Evolutionary conservation across 2,329 filamentous ascomycete species (phyloP), one percentile per base, ranked within the genome.

Genomic region (Madurella mycetomatis): DNA sequence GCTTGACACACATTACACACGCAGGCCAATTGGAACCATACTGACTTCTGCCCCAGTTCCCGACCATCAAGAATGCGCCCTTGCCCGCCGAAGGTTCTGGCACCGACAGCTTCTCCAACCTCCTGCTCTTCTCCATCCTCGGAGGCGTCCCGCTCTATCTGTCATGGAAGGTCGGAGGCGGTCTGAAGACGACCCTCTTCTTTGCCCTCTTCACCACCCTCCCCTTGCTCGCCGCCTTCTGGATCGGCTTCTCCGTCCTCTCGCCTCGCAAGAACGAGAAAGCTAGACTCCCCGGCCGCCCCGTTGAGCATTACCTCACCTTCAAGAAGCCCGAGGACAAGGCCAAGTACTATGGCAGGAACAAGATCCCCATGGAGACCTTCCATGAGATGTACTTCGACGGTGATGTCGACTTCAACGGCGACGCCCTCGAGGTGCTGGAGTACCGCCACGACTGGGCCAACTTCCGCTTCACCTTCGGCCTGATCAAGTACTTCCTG

Each of bases 341-440:
- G 66, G 68, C 71, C 66, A 90, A 85, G 74, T 94, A 90, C 76
- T 79, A 81, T 63, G 89, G 89, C 71, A 81, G 80, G 72, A 88
- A 82, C 75, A 92, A 88, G 76, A 90, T 94, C 57, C 86, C 90
- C 51, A 87, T 95, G 79, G 87, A 95, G 77, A 95, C 90, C 19
- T 97, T 97, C 79, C 86, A 95, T 70, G 92, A 96, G 75, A 95
- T 92, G 87, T 97, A 96, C 80, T 95, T 97, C 73, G 87, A 94
- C 68, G 90, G 90, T 55, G 85, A 95, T 55, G 91, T 96, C 60
- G 90, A 96, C 65, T 92, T 96, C 81, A 97, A 96, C 72, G 92
- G 91, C 55, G 94, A 97, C 73, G 83, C 81, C 66, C 81, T 97
- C 59, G 92, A 97, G 69, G 79, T 89, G 46, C 76, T 97, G 73